phyloP scores from a whole-genome alignment of 352 stramenopile species.

The Globisporangium solare region DNA sequence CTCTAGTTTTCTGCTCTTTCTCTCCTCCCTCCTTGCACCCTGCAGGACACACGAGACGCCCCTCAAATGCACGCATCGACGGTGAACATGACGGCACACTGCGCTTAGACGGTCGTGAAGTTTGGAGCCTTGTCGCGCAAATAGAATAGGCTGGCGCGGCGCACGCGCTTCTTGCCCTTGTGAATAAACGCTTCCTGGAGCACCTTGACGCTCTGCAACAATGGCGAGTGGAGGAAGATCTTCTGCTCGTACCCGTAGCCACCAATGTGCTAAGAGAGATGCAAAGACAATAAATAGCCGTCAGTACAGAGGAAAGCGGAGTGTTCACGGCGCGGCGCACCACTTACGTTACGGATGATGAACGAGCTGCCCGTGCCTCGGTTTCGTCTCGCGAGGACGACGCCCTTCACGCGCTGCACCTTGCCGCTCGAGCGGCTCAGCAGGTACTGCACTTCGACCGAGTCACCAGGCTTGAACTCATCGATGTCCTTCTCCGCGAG shows the following conservation, averaged over 20 bases:
- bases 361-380: slow-evolving; percentile 79
- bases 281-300: background rate
- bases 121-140: slow-evolving; percentile 79
- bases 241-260: slow-evolving; percentile 86
- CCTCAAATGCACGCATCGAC: background rate
- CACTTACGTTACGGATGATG: slow-evolving; percentile 79
- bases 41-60: background rate
- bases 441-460: slow-evolving; percentile 80
- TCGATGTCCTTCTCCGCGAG: slow-evolving; percentile 61
- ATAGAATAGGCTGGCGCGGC: slow-evolving; percentile 89
- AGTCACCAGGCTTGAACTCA: slow-evolving; percentile 69
- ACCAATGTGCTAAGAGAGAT: slow-evolving; percentile 57
- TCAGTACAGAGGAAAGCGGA: background rate
- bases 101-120: slow-evolving; percentile 71
- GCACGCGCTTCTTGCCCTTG: slow-evolving; percentile 89
- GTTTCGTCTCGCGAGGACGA: slow-evolving; percentile 80
- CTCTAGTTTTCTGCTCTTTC: slow-evolving; percentile 14
- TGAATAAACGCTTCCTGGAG: slow-evolving; percentile 88
- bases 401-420: slow-evolving; percentile 73
- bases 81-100: background rate
- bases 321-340: background rate
- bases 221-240: slow-evolving; percentile 85
- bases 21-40: background rate
- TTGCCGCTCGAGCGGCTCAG: slow-evolving; percentile 68
- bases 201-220: slow-evolving; percentile 86